Evolutionary conservation across 139 green algal genomes (phyloP), one percentile per base, ranked within the genome.

Genomic region (Chlorella sp.): DNA sequence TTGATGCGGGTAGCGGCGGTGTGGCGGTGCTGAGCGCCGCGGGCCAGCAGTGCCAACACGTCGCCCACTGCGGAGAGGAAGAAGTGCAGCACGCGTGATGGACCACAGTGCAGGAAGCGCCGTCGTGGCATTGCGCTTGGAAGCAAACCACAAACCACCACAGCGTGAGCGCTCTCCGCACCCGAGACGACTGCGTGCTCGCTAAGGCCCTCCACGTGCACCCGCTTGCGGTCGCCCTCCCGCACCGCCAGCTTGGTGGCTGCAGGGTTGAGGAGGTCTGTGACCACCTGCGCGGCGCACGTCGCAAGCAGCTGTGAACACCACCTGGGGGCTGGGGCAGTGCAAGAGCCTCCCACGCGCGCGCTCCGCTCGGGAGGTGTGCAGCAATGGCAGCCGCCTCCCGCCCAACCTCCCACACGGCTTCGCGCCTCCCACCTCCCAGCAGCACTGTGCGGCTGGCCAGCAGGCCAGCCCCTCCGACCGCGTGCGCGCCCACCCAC

Each of bases 1-100:
- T 98, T 98, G 67, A 98, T 92, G 27, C 85, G 77, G 8, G 95
- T 98, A 63, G 88, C 79, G 5, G 89, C 94, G 0, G 92, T 86
- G 59, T 89, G 87, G n/a, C 95, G 83, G 50, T 92, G 88, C 12
- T 84, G 74, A 8, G 85, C 81, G 42, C 94, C 94, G 1, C 67
- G 65, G 5, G 77, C 58, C 82, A 97, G 87, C 79, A 96, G 78
- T 3, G 48, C 33, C 68, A 93, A 67, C 35, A 90, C 90, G 17
- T 96, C 91, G 15, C 89, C 79, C 23, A 53, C 66, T 65, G 41
- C 60, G 23, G 15, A 19, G 19, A 9, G 25, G 25, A 51, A 6
- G 40, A 11, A 19, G 60, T 9, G 45, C 31, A 5, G 40, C 41
- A 14, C 14, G 40, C 3, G 27, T n/a, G n/a, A 7, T n/a, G 63